A percentile compares a stretch with the other conserved stretches of the same genome.
Conservation (phyloP, 495 filamentous ascomycete genomes). For the Aspergillus sclerotiicarbonarius region DNA sequence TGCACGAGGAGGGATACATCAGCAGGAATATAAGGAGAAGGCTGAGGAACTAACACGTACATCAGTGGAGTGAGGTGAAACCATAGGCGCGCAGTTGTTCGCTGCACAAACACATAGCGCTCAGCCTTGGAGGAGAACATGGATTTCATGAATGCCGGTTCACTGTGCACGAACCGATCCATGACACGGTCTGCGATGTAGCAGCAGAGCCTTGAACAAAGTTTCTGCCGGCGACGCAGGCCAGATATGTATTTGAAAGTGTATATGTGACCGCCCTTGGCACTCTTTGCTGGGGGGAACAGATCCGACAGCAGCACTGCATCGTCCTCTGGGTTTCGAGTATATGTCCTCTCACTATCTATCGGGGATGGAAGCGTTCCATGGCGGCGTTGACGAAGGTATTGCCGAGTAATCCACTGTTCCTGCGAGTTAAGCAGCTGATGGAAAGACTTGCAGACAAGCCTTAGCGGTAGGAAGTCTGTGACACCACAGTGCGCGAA, state of each 20-base stretch:
- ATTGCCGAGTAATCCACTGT: slow-evolving; percentile 40
- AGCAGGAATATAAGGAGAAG: neutral
- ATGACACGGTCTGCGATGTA: slow-evolving; percentile 46
- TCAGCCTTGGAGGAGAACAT: slow-evolving; percentile 34
- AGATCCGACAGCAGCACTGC: slow-evolving; percentile 47
- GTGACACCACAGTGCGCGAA: slow-evolving; percentile 41
- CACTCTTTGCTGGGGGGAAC: slow-evolving; percentile 44
- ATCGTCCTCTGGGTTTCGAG: slow-evolving; percentile 46
- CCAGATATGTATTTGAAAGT: slow-evolving; percentile 43
- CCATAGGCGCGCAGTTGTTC: slow-evolving; percentile 34
- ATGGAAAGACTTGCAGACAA: slow-evolving; percentile 41
- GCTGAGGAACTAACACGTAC: slow-evolving; percentile 22
- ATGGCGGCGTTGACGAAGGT: slow-evolving; percentile 44
- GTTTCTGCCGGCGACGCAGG: slow-evolving; percentile 38
- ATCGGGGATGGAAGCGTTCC: slow-evolving; percentile 47
- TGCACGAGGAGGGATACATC: slow-evolving; percentile 14
- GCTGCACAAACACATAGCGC: slow-evolving; percentile 34
- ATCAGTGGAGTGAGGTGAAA: slow-evolving; percentile 44
- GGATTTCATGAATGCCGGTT: slow-evolving; percentile 31
- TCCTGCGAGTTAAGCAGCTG: slow-evolving; percentile 39
- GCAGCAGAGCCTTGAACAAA: slow-evolving; percentile 41
- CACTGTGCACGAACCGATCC: slow-evolving; percentile 36
- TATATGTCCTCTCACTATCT: slow-evolving; percentile 38
- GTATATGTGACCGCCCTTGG: slow-evolving; percentile 44
- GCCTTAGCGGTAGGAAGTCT: slow-evolving; percentile 38